These are phyloP conservation scores for Fraxinus floribunda DNA, from an alignment of 305 asterid genomes.

Conservation along the genomic window DNA sequence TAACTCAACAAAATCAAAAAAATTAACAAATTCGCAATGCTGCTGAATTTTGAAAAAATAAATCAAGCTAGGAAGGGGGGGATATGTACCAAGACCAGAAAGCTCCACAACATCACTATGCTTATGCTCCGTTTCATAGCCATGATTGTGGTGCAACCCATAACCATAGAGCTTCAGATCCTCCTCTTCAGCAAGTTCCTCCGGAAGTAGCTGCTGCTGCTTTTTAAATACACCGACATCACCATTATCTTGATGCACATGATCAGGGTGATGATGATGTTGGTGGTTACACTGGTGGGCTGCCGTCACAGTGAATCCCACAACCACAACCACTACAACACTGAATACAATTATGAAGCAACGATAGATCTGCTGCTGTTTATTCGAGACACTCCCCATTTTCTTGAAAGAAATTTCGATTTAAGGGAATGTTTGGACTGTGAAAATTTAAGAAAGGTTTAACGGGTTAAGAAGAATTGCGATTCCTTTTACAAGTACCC, in stretches of 20 bases:
- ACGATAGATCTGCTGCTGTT: constrained; percentile 41
- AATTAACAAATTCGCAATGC: not conserved
- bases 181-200: constrained; percentile 95
- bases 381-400: constrained; percentile 27
- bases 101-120: constrained; percentile 42
- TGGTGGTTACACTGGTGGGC: constrained; percentile 58
- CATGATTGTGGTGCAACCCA: constrained; percentile 34
- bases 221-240: constrained; percentile 27
- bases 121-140: constrained; percentile 27
- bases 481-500: constrained; percentile 68
- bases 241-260: constrained; percentile 28
- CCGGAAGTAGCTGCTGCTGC: constrained; percentile 52
- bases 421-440: constrained; percentile 30
- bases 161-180: constrained; percentile 68
- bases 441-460: constrained; percentile 34
- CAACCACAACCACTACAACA: constrained; percentile 25
- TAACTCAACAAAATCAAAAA: not conserved
- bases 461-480: constrained; percentile 29
- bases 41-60: not conserved
- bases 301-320: constrained; percentile 42
- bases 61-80: not conserved
- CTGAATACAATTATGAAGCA: constrained; percentile 10
- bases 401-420: not conserved
- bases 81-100: constrained; percentile 62
- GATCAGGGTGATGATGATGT: constrained; percentile 18